A percentile compares a stretch with the other conserved stretches of the same genome.
Evolutionary conservation across 805 yeast species (phyloP).

Genomic region (Sugiyamaella mastotermitis): DNA sequence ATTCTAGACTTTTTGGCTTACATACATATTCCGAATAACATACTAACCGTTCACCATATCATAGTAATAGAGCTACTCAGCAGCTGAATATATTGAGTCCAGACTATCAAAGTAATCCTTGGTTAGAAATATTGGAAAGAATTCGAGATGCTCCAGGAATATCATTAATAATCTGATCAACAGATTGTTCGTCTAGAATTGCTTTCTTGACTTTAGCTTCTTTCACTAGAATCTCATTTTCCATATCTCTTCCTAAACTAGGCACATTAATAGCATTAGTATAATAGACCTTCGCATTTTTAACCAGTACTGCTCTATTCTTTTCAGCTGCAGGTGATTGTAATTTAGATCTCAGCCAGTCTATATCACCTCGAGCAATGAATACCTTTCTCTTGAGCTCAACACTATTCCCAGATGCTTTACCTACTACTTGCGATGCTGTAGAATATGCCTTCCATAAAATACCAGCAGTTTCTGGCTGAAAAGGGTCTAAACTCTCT

Average conservation of each 20-base stretch:
- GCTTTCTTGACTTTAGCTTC: constrained; percentile 16
- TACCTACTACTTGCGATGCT: constrained; percentile 16
- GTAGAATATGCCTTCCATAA: constrained; percentile 18
- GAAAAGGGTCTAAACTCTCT: neutral
- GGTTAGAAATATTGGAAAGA: constrained; percentile 8
- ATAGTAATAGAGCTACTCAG: too few relatives aligned
- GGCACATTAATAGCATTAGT: constrained; percentile 20
- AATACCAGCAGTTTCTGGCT: constrained; percentile 2
- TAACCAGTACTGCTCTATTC: constrained; percentile 17
- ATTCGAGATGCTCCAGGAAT: neutral
- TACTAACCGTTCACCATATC: too few relatives aligned
- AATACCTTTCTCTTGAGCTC: constrained; percentile 4
- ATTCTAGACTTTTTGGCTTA: too few relatives aligned
- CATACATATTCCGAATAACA: too few relatives aligned
- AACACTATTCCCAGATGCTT: constrained; percentile 5
- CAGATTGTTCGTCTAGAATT: constrained; percentile 3
- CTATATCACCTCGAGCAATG: constrained; percentile 22
- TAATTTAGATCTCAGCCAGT: constrained; percentile 19
- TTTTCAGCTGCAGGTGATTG: constrained; percentile 15
- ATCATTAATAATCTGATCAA: neutral
- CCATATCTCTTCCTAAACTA: constrained; percentile 10
- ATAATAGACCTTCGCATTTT: constrained; percentile 23
- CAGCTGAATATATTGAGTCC: too few relatives aligned
- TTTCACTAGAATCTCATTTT: constrained; percentile 8
- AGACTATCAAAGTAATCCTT: constrained; percentile 2